A percentile compares a stretch with the other conserved stretches of the same genome.
Conservation (phyloP, 768 basidiomycete genomes). For the Suillus tomentosus region DNA sequence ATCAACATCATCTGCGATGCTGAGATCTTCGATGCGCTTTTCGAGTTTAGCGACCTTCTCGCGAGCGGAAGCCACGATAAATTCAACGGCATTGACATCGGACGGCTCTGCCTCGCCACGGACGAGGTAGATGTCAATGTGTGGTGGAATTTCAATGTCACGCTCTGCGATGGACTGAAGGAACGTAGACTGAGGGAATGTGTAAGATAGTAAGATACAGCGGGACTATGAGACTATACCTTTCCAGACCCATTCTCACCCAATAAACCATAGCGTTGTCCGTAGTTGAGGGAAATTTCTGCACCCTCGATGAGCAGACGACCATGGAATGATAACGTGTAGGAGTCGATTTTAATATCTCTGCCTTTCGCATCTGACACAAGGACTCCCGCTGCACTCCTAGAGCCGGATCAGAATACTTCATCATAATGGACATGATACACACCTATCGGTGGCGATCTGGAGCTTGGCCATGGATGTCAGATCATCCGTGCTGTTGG, state of each 20-base stretch:
- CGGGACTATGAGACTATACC: conserved; percentile 44
- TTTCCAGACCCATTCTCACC: conserved; percentile 99
- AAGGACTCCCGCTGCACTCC: conserved; percentile 90
- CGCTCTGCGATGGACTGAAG: conserved; percentile 94
- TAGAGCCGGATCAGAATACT: conserved; percentile 32
- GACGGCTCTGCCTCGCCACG: conserved; percentile 94
- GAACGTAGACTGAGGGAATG: conserved; percentile 76
- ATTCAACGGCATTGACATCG: conserved; percentile 95
- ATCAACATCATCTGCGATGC: conserved; percentile 86
- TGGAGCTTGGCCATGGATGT: conserved; percentile 86
- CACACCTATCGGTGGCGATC: conserved; percentile 86
- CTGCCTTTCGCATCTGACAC: conserved; percentile 90
- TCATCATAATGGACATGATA: not conserved
- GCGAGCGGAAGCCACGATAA: conserved; percentile 90
- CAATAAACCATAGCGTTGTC: conserved; percentile 91
- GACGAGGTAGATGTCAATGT: conserved; percentile 98
- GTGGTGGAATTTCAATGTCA: conserved; percentile 90
- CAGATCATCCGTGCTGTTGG: conserved; percentile 79
- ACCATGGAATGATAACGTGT: conserved; percentile 96
- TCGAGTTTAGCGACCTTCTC: conserved; percentile 94
- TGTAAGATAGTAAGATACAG: conserved; percentile 10
- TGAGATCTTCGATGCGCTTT: conserved; percentile 90
- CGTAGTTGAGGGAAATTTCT: conserved; percentile 82
- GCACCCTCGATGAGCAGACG: conserved; percentile 70
- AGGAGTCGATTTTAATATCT: conserved; percentile 97